These are phyloP conservation scores for Microdochium nivale DNA, from an alignment of 2,329 filamentous ascomycete genomes.

Conservation along the genomic window DNA sequence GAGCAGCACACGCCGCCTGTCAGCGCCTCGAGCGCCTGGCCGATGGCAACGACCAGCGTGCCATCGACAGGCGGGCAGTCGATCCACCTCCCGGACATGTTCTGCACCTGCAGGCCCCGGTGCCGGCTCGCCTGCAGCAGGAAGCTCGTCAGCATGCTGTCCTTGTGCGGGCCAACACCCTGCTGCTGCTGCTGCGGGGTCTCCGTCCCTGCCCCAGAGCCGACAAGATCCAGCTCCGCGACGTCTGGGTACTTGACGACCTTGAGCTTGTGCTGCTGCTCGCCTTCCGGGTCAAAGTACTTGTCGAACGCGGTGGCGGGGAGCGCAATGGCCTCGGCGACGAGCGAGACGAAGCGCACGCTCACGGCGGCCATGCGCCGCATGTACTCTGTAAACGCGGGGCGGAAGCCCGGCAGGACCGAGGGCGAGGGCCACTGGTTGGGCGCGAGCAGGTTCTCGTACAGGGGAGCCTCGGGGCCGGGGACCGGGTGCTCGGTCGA, in stretches of 20 bases:
- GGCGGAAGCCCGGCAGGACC: constrained; percentile 58
- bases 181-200: no score
- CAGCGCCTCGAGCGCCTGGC: constrained; percentile 78
- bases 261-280: constrained; percentile 80
- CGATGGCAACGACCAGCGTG: constrained; percentile 80
- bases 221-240: constrained; percentile 41
- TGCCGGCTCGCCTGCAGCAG: constrained; percentile 74
- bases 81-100: constrained; percentile 69
- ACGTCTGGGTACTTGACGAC: constrained; percentile 79
- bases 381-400: constrained; percentile 68
- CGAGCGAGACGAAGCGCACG: constrained; percentile 66
- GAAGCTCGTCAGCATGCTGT: constrained; percentile 76
- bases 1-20: constrained; percentile 74
- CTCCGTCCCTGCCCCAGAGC: constrained; percentile 27
- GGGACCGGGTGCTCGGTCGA: constrained; percentile 69
- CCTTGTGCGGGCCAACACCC: constrained; percentile 73
- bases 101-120: constrained; percentile 73
- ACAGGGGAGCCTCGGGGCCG: constrained; percentile 51
- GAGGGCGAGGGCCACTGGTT: constrained; percentile 68
- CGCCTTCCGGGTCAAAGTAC: constrained; percentile 61
- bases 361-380: constrained; percentile 63
- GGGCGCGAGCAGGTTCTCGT: constrained; percentile 69
- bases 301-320: constrained; percentile 60
- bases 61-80: constrained; percentile 68
- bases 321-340: constrained; percentile 76